phyloP scores from a whole-genome alignment of 2,329 filamentous ascomycete genomes.

The Beauveria bassiana region DNA sequence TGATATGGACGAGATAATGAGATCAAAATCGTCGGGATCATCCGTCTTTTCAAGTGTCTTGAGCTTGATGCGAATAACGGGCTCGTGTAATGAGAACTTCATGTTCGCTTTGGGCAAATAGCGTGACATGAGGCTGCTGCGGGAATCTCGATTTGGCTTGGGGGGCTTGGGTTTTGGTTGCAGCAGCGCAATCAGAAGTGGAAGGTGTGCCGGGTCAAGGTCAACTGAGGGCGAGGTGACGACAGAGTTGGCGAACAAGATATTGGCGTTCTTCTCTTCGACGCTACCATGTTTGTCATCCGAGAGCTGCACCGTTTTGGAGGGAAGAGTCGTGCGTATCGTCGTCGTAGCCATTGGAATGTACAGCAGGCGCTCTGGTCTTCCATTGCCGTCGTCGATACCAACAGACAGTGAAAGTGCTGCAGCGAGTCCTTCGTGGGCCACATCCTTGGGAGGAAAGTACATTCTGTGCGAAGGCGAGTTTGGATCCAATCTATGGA shows the following conservation, averaged over 20 bases:
- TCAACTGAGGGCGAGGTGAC: conserved; percentile 94
- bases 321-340: conserved; percentile 86
- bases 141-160: conserved; percentile 34
- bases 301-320: conserved; percentile 80
- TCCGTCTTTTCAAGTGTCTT: conserved; percentile 62
- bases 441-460: conserved; percentile 85
- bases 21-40: conserved; percentile 76
- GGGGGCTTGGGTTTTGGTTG: conserved; percentile 42
- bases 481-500: conserved; percentile 84
- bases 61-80: conserved; percentile 81
- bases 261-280: conserved; percentile 88
- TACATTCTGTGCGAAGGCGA: conserved; percentile 98
- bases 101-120: conserved; percentile 88
- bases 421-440: conserved; percentile 87
- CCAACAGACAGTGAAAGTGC: conserved; percentile 89
- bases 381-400: conserved; percentile 80
- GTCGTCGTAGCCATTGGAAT: conserved; percentile 96
- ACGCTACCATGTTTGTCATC: conserved; percentile 57
- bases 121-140: conserved; percentile 72
- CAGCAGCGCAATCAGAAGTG: conserved; percentile 70
- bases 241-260: conserved; percentile 91
- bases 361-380: conserved; percentile 81
- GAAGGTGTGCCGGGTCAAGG: conserved; percentile 83
- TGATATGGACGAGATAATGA: conserved; percentile 91
- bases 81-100: conserved; percentile 95